Evolutionary conservation across 2,329 filamentous ascomycete species (phyloP).

Genomic region (Colletotrichum sp.): DNA sequence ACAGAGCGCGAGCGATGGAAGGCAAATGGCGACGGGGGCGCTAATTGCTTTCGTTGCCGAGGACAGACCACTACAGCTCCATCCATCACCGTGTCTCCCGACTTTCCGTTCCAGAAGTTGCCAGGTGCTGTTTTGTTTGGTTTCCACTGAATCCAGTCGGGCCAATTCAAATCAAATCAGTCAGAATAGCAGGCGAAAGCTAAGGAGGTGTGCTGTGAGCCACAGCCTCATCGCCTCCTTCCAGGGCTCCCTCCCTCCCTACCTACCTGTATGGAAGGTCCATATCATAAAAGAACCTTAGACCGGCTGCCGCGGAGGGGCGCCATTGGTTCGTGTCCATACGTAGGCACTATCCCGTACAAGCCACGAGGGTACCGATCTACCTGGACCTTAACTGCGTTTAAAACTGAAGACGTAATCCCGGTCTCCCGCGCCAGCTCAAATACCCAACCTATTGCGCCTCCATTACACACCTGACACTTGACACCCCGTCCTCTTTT

Average conservation of each 20-base stretch:
- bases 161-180: not conserved
- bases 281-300: not conserved
- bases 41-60: not conserved
- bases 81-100: not conserved
- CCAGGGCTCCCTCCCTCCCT: not conserved
- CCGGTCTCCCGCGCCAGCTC: not conserved
- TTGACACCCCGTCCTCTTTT: not conserved
- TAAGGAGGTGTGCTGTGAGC: not conserved
- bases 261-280: not conserved
- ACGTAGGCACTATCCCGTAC: not conserved
- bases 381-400: not conserved
- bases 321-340: not conserved
- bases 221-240: not conserved
- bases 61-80: not conserved
- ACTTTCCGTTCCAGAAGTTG: not conserved
- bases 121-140: not conserved
- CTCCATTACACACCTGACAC: constrained; percentile 13
- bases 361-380: not conserved
- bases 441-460: constrained; percentile 9
- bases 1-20: not conserved
- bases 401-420: constrained; percentile 11
- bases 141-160: not conserved
- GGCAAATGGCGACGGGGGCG: not conserved
- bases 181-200: not conserved
- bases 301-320: not conserved